phyloP scores from a whole-genome alignment of 768 basidiomycete species.

The Lactarius deliciosus region DNA sequence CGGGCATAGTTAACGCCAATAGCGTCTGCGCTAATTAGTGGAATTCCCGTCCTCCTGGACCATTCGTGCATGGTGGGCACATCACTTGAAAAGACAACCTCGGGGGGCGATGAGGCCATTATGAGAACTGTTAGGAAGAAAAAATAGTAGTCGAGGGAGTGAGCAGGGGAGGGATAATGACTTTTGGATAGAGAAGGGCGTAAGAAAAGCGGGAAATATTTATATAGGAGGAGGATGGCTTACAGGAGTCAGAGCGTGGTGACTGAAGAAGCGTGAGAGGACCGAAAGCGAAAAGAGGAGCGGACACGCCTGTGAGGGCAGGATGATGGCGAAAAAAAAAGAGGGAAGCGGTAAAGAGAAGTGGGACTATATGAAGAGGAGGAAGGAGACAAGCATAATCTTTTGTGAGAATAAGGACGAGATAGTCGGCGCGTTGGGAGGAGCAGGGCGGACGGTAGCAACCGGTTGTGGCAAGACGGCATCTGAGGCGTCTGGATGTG shows the following conservation, averaged over 20 bases:
- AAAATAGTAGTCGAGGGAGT: conserved; percentile 21
- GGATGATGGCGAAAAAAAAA: conserved; percentile 22
- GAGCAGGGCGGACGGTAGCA: conserved; percentile 54
- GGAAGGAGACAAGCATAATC: conserved; percentile 35
- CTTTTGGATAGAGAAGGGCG: conserved; percentile 19
- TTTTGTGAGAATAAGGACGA: conserved; percentile 46
- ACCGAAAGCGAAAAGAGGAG: conserved; percentile 4
- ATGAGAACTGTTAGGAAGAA: conserved; percentile 26
- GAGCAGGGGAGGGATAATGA: conserved; percentile 23
- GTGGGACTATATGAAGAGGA: conserved; percentile 30
- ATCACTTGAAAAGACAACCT: conserved; percentile 77
- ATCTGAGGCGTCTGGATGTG: conserved; percentile 55
- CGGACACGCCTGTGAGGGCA: conserved; percentile 25
- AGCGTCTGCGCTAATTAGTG: conserved; percentile 79
- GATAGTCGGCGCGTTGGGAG: conserved; percentile 42
- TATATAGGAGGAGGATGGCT: conserved; percentile 25
- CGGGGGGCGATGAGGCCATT: conserved; percentile 40
- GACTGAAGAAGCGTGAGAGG: conserved; percentile 24
- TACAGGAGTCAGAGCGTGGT: conserved; percentile 27
- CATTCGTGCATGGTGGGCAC: conserved; percentile 82
- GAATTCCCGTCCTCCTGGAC: conserved; percentile 76
- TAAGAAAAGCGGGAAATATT: conserved; percentile 18
- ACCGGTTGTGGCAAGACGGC: conserved; percentile 51
- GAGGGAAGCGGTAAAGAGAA: conserved; percentile 25
- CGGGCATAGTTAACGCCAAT: conserved; percentile 78